A percentile compares a stretch with the other conserved stretches of the same genome.
Evolutionary conservation across 805 yeast genomes (phyloP).

Genomic region (Spathaspora hagerdaliae): DNA sequence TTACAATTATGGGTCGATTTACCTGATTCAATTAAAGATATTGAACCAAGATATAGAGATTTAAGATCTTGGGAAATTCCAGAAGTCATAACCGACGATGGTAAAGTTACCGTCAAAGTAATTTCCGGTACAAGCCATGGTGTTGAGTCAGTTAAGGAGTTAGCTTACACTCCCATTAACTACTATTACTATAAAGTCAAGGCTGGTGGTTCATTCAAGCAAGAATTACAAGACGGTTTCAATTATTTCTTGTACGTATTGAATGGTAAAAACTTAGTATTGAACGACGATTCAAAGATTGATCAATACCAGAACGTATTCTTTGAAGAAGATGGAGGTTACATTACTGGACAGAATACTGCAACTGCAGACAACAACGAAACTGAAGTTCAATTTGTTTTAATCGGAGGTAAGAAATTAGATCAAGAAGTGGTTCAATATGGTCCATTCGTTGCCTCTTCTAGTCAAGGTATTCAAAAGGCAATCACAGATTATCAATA

Average conservation of each 20-base stretch:
- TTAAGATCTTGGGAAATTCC: conserved; percentile 70
- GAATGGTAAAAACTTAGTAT: conserved; percentile 49
- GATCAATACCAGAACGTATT: conserved; percentile 52
- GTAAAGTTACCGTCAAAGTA: conserved; percentile 60
- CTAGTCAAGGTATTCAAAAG: conserved; percentile 59
- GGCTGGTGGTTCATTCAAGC: conserved; percentile 63
- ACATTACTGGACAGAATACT: conserved; percentile 43
- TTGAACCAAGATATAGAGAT: conserved; percentile 76
- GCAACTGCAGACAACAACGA: conserved; percentile 39
- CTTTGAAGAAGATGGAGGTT: conserved; percentile 67
- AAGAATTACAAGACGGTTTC: conserved; percentile 54
- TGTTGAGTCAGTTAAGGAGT: conserved; percentile 64
- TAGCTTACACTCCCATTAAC: conserved; percentile 79
- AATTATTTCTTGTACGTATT: conserved; percentile 69
- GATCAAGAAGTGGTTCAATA: conserved; percentile 79
- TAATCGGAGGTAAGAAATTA: conserved; percentile 73
- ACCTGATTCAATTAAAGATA: conserved; percentile 58
- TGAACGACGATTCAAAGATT: conserved; percentile 40
- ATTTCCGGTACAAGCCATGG: conserved; percentile 78
- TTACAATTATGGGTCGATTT: conserved; percentile 87
- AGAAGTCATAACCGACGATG: conserved; percentile 57
- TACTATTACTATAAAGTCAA: conserved; percentile 63
- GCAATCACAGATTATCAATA: conserved; percentile 72
- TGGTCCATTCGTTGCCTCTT: conserved; percentile 86
- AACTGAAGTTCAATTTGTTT: conserved; percentile 52